Base-by-base conservation (phyloP, 2,329 filamentous ascomycete genomes). In the Metarhizium robertsii region DNA sequence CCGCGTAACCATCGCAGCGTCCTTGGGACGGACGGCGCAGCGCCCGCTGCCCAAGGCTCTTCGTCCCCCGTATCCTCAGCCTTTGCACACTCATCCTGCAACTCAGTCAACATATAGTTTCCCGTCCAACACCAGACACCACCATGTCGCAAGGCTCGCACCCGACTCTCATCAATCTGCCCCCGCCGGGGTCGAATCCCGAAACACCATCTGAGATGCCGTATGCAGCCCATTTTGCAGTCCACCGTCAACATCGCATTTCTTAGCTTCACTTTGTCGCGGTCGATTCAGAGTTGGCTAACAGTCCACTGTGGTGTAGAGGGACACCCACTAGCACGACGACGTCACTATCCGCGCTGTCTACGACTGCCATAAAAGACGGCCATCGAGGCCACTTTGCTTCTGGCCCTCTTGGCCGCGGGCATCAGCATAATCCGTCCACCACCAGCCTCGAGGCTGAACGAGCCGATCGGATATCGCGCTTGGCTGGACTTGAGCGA, bases 281-380 rank as follows among this genome's bases (percentile, higher is more conserved):
- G 45, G 45, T 30, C 20, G 5, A 18, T 48, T 18, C 7, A 48
- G 45, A 45, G 29, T 48, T 56, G 50, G 18, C 46, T 46, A 50
- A 58, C 55, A 29, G 56, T 50, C 52, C 61, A 52, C 61, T 54
- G 2, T 25, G 18, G 20, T 32, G 10, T 18, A 58, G 56, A 53
- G 92, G 92, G 65, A 97, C 92, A 2, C 92, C 92, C 3, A 96
- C 94, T 61, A 95, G 90, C 62, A 87, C 88, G 45, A 95, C 90
- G 3, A 96, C 92, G 13, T 95, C 91, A 53, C 86, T 97, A 65
- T 96, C 90, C 30, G 86, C 91, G 45, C 81, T 97, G 50, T 95
- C 90, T 16, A 96, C 92, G 18, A 94, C 90, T 13, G 92, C 92
- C 53, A 96, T 96, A 78, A 96, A 96, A 73, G 92, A 97, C 68